phyloP scores from a whole-genome alignment of 352 stramenopile species.

The Phytophthora sansomeana region DNA sequence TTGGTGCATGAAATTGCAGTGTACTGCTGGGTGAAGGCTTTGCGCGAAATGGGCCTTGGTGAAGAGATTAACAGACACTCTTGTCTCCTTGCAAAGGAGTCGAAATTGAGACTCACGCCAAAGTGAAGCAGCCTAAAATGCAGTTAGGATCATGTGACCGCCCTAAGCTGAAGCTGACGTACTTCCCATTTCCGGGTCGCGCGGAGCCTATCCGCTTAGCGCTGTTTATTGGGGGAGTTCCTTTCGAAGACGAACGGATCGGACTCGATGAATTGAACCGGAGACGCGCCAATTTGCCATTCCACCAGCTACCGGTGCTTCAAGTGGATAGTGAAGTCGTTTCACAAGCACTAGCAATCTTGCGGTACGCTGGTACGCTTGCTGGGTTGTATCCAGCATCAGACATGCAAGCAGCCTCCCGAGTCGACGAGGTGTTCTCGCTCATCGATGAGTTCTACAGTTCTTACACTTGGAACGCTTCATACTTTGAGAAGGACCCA shows the following conservation, averaged over 20 bases:
- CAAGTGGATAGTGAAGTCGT: conserved; percentile 51
- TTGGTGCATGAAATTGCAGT: conserved; percentile 44
- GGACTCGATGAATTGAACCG: conserved; percentile 34
- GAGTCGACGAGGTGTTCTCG: conserved; percentile 56
- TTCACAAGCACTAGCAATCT: conserved; percentile 58
- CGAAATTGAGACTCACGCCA: conserved; percentile 37
- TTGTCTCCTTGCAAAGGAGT: conserved; percentile 20
- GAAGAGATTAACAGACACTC: conserved; percentile 17
- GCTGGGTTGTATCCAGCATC: conserved; percentile 47
- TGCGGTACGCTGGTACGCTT: conserved; percentile 70
- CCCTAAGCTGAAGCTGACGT: conserved; percentile 60
- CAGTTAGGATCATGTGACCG: not conserved
- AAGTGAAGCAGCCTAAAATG: conserved; percentile 26
- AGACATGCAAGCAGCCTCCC: conserved; percentile 34
- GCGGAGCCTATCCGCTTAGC: conserved; percentile 63
- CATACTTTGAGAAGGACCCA: conserved; percentile 39
- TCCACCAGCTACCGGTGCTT: conserved; percentile 53
- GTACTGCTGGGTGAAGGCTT: conserved; percentile 33
- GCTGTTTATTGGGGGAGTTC: conserved; percentile 49
- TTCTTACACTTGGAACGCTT: conserved; percentile 40
- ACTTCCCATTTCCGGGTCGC: conserved; percentile 59
- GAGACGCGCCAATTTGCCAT: conserved; percentile 46
- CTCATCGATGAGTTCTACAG: conserved; percentile 52
- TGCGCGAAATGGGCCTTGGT: conserved; percentile 21
- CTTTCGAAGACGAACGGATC: conserved; percentile 69